Evolutionary conservation across 2,329 filamentous ascomycete species (phyloP).

Genomic region (Pseudovirgaria hyperparasitica): DNA sequence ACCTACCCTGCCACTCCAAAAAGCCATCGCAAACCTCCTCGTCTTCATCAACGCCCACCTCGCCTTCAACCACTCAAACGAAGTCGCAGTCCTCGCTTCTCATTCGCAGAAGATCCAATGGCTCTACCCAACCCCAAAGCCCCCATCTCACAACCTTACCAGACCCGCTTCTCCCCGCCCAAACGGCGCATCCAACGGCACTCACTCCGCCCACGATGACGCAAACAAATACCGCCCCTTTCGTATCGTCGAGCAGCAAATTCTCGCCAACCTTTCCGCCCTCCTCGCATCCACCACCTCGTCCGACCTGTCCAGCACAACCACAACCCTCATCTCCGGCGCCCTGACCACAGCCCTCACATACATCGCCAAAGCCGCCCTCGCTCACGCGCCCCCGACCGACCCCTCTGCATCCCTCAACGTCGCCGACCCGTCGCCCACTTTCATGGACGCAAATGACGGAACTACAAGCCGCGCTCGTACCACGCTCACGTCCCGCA

Average conservation of each 20-base stretch:
- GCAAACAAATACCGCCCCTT: slow-evolving; percentile 94
- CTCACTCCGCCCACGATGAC: slow-evolving; percentile 23
- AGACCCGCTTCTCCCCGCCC: slow-evolving; percentile 5
- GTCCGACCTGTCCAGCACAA: slow-evolving; percentile 49
- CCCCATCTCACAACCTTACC: slow-evolving; percentile 9
- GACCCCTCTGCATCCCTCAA: slow-evolving; percentile 32
- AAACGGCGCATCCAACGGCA: slow-evolving; percentile 12
- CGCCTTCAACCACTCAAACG: slow-evolving; percentile 85
- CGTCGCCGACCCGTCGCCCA: slow-evolving; percentile 26
- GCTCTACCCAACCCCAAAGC: slow-evolving; percentile 59
- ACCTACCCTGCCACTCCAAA: slow-evolving; percentile 62
- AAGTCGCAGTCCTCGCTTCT: slow-evolving; percentile 81
- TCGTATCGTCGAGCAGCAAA: slow-evolving; percentile 68
- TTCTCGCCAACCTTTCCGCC: slow-evolving; percentile 60
- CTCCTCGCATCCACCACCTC: slow-evolving; percentile 57
- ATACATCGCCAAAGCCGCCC: slow-evolving; percentile 74
- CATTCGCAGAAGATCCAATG: slow-evolving; percentile 78
- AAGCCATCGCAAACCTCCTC: slow-evolving; percentile 76
- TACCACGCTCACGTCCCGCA: slow-evolving; percentile 58
- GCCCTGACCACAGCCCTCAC: slow-evolving; percentile 80
- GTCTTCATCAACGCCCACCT: slow-evolving; percentile 96
- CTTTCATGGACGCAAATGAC: slow-evolving; percentile 21
- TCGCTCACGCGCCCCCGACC: slow-evolving; percentile 30
- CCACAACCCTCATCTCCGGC: slow-evolving; percentile 79
- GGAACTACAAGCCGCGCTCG: slow-evolving; percentile 20